Evolutionary conservation across 192 early-diverging fungal genomes (phyloP), one percentile per base, ranked within the genome.

Genomic region (Coemansia sp.): DNA sequence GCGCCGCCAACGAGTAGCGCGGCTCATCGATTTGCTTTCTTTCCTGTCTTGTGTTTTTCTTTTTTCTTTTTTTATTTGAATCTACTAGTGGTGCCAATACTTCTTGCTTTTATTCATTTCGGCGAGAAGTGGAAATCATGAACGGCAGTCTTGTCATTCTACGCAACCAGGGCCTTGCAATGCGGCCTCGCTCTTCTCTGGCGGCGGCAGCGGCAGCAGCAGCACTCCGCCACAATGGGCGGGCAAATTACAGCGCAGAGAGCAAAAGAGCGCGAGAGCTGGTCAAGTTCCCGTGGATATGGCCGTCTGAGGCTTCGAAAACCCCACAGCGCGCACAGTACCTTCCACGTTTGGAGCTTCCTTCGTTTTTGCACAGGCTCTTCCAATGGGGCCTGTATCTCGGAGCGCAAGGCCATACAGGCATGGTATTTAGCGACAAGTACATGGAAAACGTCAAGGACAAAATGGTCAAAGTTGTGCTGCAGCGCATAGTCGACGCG

Each of bases 261-360:
- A 2, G 3, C 8, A 59, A 45, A 32, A 67, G 63, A 12, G 60
- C 40, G 20, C 73, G 73, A 39, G 62, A 68, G 19, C 15, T 24
- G 10, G 60, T 68, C n/a, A 59, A 60, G 40, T 68, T 74, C 38
- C 73, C 73, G 3, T 74, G 66, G 66, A 46, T 74, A n/a, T 74
- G 73, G 73, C 73, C 73, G 5, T 22, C 61, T 0, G 73, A 74
- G 29, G 29, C 62, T 6, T 17, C 54, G 4, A n/a, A 32, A 1
- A 45, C 38, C 14, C 72, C 65, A 0, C 38, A 65, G 51, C 20
- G 47, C 29, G 19, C 14, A 7, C 47, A 20, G 38, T 24, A 25
- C 24, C 38, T 46, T 11, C 59, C 46, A 1, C 10, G 60, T 1
- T 15, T 42, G 29, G 35, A 19, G 20, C 2, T 11, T 56, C 8